These are phyloP conservation scores for Vairimorpha apis DNA, from an alignment of 371 early-diverging fungal species.

Conservation along the genomic window DNA sequence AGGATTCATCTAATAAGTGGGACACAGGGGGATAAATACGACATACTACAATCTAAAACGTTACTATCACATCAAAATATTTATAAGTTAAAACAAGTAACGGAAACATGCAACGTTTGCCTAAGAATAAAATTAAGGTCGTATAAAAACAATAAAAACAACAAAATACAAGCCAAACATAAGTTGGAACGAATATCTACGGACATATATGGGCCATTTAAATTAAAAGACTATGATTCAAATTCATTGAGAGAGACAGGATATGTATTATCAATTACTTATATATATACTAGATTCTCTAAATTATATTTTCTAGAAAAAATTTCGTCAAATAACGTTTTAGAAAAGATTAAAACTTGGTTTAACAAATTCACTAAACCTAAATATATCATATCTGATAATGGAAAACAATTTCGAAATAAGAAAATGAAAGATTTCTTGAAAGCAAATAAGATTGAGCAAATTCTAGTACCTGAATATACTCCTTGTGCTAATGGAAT, in stretches of 20 bases:
- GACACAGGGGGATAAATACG: not conserved
- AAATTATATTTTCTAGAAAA: not conserved
- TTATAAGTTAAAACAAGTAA: not conserved
- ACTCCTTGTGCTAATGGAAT: slow-evolving; percentile 1
- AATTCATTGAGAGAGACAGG: not conserved
- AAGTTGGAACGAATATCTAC: not conserved
- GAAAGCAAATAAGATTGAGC: not conserved
- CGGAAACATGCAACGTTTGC: too few relatives aligned
- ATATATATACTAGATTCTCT: not conserved
- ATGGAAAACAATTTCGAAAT: not conserved
- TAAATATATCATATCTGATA: not conserved
- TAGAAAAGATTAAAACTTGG: not conserved
- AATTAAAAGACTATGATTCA: not conserved
- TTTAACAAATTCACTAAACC: not conserved
- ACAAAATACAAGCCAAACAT: too few relatives aligned
- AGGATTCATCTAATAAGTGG: not conserved
- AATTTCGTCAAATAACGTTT: not conserved
- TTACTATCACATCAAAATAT: not conserved
- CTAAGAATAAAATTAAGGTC: too few relatives aligned
- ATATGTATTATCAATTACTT: not conserved
- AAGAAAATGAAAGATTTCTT: not conserved
- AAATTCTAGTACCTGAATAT: not conserved
- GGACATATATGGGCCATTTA: not conserved
- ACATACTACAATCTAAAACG: not conserved
- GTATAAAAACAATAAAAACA: too few relatives aligned